Base-by-base conservation (phyloP, 2,329 filamentous ascomycete genomes). In the Exserohilum turcica region DNA sequence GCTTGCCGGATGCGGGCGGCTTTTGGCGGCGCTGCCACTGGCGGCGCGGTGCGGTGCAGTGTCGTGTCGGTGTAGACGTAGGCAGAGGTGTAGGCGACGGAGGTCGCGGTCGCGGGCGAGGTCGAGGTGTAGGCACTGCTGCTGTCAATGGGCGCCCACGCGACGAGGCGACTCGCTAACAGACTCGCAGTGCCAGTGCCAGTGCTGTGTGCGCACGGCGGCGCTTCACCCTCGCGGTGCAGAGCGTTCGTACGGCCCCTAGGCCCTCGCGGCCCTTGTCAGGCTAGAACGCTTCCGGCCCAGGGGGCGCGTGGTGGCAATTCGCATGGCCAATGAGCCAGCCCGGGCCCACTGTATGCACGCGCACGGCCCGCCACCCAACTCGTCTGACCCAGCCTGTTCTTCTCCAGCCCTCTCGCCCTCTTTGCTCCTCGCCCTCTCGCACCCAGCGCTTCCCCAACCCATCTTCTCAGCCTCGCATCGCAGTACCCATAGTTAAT, bases 381-480 rank as follows among this genome's bases (percentile, higher is more conserved):
- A 43, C 31, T 49, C 54, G 54, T 57, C 46, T 39, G 46, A 46
- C 54, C 46, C 49, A 43, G 46, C 39, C 32, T 43, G 36, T 55
- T 45, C 50, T 45, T 47, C 53, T 49, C 48, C 50, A 54, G 51
- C 51, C 51, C 46, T 50, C 21, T 58, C 56, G 40, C 54, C 55
- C 45, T 59, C 54, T 38, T 53, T 49, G 21, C 45, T 52, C 50
- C 56, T 63, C 52, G 51, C 54, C 54, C 57, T 54, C 50, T 61
- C 54, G 57, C 57, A 60, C 53, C 44, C 47, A 24, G 51, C 62
- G 38, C 32, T 44, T 49, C 54, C 45, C 49, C 48, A 43, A 54
- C 56, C 59, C 60, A 58, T 60, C 54, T 56, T 48, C 48, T 59
- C 65, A 60, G 63, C 63, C 62, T 65, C 59, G 54, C 60, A 59